A percentile compares a stretch with the other conserved stretches of the same genome.
Conservation (phyloP, 805 yeast species). For the Candida suzukii region DNA sequence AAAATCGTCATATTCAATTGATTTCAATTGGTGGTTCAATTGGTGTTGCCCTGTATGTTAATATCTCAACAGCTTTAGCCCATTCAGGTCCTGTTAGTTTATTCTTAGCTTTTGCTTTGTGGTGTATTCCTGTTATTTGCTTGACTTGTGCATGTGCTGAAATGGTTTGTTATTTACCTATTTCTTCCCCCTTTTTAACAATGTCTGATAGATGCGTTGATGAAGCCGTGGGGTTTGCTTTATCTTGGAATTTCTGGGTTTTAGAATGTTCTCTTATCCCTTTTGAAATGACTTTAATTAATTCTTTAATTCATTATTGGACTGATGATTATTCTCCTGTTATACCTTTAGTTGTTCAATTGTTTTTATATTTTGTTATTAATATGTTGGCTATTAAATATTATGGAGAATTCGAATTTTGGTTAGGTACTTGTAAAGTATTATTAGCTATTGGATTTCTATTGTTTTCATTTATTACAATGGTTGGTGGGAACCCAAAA, state of each 20-base stretch:
- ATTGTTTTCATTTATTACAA: slow-evolving; percentile 42
- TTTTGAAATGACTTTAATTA: slow-evolving; percentile 39
- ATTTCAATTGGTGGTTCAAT: slow-evolving; percentile 29
- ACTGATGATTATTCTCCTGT: slow-evolving; percentile 63
- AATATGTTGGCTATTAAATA: slow-evolving; percentile 61
- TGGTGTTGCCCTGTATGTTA: slow-evolving; percentile 25
- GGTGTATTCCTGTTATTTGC: slow-evolving; percentile 21
- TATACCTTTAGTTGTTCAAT: slow-evolving; percentile 55
- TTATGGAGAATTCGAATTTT: slow-evolving; percentile 45
- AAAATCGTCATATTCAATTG: slow-evolving; percentile 25
- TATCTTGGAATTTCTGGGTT: slow-evolving; percentile 26
- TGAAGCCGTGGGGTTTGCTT: slow-evolving; percentile 22
- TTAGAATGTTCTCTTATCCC: slow-evolving; percentile 36
- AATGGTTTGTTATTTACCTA: slow-evolving; percentile 26
- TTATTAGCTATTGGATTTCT: slow-evolving; percentile 31
- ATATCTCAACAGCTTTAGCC: slow-evolving; percentile 21
- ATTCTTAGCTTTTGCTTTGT: slow-evolving; percentile 18
- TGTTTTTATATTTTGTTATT: slow-evolving; percentile 51
- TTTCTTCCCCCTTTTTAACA: slow-evolving; percentile 23
- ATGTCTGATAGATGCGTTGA: slow-evolving; percentile 27
- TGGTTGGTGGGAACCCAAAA: slow-evolving; percentile 77
- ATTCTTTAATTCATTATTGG: slow-evolving; percentile 71
- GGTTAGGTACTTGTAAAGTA: slow-evolving; percentile 32
- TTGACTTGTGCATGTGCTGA: slow-evolving; percentile 24
- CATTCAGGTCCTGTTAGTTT: slow-evolving; percentile 23